phyloP scores from a whole-genome alignment of 148 eudicot genomes.

The Beta vulgaris region DNA sequence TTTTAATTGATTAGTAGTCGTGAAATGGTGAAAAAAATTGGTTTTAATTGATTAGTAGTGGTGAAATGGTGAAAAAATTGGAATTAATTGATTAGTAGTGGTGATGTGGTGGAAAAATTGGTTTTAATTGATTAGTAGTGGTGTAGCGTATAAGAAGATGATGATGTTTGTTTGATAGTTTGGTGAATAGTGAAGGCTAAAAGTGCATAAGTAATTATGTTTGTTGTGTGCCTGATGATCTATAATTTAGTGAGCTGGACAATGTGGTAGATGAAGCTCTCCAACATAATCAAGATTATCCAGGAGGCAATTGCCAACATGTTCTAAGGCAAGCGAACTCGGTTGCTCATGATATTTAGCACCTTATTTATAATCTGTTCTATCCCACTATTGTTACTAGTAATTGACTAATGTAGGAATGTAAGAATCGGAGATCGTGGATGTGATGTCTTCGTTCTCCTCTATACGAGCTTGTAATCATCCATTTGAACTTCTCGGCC shows the following conservation, averaged over 20 bases:
- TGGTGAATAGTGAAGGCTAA: conserved; percentile 4
- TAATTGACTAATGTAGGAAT: neutral
- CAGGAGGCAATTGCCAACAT: conserved; percentile 8
- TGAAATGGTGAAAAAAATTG: too few relatives aligned
- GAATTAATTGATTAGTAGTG: too few relatives aligned
- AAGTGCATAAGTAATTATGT: conserved; percentile 3
- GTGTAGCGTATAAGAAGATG: neutral
- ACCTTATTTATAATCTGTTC: neutral
- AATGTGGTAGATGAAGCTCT: conserved; percentile 11
- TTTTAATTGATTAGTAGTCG: too few relatives aligned
- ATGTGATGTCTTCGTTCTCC: neutral
- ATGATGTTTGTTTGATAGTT: neutral
- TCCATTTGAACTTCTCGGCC: neutral
- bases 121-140: neutral
- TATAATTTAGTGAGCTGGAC: conserved; percentile 12
- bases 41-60: neutral
- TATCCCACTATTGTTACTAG: neutral
- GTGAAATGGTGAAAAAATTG: too few relatives aligned
- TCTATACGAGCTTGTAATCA: neutral
- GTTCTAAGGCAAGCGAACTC: conserved; percentile 27
- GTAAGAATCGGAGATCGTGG: neutral
- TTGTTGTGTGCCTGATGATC: conserved; percentile 13
- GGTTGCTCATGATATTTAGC: conserved; percentile 14
- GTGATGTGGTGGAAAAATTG: too few relatives aligned
- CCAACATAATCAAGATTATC: conserved; percentile 7